phyloP scores from a whole-genome alignment of 306 rosid species.

The Acacia melanoxylon region DNA sequence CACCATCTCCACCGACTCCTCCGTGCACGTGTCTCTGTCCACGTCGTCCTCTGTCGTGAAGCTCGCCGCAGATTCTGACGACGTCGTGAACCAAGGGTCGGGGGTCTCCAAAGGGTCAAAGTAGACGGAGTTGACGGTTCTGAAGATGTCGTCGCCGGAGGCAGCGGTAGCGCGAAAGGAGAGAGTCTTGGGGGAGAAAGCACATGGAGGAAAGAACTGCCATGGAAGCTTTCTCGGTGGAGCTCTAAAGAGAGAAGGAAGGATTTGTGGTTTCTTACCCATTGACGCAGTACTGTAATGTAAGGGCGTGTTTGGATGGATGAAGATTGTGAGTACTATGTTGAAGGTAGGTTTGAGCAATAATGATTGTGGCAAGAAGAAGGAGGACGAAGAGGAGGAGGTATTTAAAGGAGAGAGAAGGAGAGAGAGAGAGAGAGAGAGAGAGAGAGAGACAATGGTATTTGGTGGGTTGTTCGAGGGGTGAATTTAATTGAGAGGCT shows the following conservation, averaged over 20 bases:
- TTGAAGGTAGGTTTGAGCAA: slow-evolving; percentile 34
- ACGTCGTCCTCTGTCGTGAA: slow-evolving; percentile 64
- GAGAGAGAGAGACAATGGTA: slow-evolving; percentile 29
- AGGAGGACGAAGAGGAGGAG: slow-evolving; percentile 8
- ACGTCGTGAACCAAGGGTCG: slow-evolving; percentile 66
- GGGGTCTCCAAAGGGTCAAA: slow-evolving; percentile 47
- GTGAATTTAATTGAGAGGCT: slow-evolving; percentile 55
- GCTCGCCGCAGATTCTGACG: slow-evolving; percentile 64
- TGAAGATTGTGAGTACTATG: not conserved
- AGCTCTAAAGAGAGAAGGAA: slow-evolving; percentile 48
- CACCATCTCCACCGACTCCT: slow-evolving; percentile 54
- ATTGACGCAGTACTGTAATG: slow-evolving; percentile 29
- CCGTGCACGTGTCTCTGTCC: not conserved
- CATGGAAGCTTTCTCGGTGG: slow-evolving; percentile 39
- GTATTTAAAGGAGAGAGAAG: slow-evolving; percentile 40
- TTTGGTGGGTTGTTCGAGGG: slow-evolving; percentile 47
- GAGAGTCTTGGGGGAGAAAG: slow-evolving; percentile 49
- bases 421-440: not conserved
- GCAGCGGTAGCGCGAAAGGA: slow-evolving; percentile 47
- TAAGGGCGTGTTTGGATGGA: not conserved
- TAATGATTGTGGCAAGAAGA: slow-evolving; percentile 41
- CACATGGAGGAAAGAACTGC: slow-evolving; percentile 55
- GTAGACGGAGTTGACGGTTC: slow-evolving; percentile 66
- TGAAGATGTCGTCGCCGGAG: slow-evolving; percentile 44
- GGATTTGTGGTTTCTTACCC: slow-evolving; percentile 55